Percentiles rank a stretch among this genome's conserved stretches.
Conservation (phyloP, 1,284 basidiomycete genomes). For the Sporisorium scitamineum region DNA sequence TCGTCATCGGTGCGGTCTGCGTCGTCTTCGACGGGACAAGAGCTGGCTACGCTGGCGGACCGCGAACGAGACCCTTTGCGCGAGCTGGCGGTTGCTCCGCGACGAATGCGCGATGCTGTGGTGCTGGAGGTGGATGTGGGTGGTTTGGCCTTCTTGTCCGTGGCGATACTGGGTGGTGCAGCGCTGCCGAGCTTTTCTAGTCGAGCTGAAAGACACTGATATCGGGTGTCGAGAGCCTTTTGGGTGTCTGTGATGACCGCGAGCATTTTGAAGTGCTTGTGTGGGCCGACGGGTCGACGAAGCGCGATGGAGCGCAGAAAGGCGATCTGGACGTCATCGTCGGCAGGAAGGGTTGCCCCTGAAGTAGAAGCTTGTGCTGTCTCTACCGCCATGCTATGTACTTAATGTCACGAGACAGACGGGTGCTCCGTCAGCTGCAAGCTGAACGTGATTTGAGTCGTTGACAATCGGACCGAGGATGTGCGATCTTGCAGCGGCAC, state of each 20-base stretch:
- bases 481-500: background rate
- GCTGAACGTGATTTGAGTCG: background rate
- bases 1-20: constrained; percentile 40
- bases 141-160: constrained; percentile 32
- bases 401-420: background rate
- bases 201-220: constrained; percentile 23
- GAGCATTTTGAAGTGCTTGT: constrained; percentile 63
- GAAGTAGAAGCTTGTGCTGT: constrained; percentile 18
- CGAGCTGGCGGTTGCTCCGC: constrained; percentile 3
- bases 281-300: constrained; percentile 58
- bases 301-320: constrained; percentile 56
- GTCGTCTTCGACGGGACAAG: constrained; percentile 28
- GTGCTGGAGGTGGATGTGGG: constrained; percentile 10
- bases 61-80: constrained; percentile 44
- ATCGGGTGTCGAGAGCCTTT: constrained; percentile 37
- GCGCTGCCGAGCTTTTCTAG: constrained; percentile 43
- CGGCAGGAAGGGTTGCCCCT: constrained; percentile 23
- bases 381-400: constrained; percentile 18
- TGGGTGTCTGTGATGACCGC: constrained; percentile 50
- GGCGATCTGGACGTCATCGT: constrained; percentile 51
- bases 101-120: constrained; percentile 24
- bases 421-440: background rate
- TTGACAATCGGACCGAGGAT: background rate
- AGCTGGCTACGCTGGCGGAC: constrained; percentile 44
- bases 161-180: constrained; percentile 32